Conservation (phyloP, 495 filamentous ascomycete genomes). For the Podospora anserina region DNA sequence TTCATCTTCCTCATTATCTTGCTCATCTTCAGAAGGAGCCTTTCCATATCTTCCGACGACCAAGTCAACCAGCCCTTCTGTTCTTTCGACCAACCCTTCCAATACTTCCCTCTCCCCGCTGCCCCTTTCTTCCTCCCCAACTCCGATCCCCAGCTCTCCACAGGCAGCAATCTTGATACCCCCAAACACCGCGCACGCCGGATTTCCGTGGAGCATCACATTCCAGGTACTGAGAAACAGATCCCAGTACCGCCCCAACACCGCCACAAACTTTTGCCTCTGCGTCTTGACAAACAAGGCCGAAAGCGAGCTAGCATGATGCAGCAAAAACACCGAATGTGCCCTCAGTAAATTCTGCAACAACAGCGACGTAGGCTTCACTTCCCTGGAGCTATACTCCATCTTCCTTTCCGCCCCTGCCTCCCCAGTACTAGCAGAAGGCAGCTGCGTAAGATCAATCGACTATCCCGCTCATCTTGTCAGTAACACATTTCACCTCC, state of each 20-base stretch:
- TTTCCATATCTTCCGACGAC: conserved; percentile 83
- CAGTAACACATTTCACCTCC: neutral
- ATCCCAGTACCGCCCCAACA: conserved; percentile 84
- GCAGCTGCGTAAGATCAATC: conserved; percentile 63
- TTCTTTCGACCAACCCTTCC: conserved; percentile 71
- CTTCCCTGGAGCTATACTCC: conserved; percentile 85
- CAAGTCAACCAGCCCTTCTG: conserved; percentile 72
- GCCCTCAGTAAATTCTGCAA: conserved; percentile 78
- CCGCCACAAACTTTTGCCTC: conserved; percentile 46
- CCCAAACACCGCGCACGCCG: conserved; percentile 70
- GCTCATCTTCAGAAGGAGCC: neutral
- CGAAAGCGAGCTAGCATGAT: conserved; percentile 69
- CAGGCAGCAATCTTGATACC: conserved; percentile 87
- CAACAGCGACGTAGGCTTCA: conserved; percentile 75
- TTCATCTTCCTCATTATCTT: conserved; percentile 4
- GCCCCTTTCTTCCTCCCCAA: conserved; percentile 90
- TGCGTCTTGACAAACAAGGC: conserved; percentile 58
- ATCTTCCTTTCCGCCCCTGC: conserved; percentile 33
- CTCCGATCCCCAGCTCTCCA: conserved; percentile 87
- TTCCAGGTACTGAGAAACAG: conserved; percentile 81
- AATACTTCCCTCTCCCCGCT: conserved; percentile 89
- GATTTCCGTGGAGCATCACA: conserved; percentile 84
- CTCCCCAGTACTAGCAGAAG: neutral
- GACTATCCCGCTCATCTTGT: conserved; percentile 45
- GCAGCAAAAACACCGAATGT: conserved; percentile 79